Evolutionary conservation across 352 stramenopile genomes (phyloP).

Genomic region (Pythium utonaiense): DNA sequence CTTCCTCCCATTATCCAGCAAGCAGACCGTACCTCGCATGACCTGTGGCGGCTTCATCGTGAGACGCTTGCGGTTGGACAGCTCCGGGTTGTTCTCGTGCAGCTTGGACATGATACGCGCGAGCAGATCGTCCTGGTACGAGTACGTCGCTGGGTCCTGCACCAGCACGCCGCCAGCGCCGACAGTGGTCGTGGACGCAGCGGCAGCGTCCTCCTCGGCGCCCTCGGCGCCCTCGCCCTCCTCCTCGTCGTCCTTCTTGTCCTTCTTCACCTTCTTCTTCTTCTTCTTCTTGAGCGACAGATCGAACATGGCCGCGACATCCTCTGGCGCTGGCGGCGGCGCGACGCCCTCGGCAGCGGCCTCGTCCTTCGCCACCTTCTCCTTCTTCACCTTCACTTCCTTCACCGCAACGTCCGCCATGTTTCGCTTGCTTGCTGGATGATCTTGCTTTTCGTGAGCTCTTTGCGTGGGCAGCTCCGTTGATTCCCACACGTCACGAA

Average conservation of each 20-base stretch:
- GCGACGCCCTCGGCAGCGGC: conserved; percentile 37
- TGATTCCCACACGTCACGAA: conserved; percentile 6
- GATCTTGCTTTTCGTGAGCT: background rate
- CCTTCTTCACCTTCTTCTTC: conserved; percentile 89
- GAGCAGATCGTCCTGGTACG: conserved; percentile 94
- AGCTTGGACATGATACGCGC: conserved; percentile 93
- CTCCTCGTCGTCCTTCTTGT: conserved; percentile 37
- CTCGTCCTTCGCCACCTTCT: conserved; percentile 31
- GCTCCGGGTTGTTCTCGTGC: conserved; percentile 95
- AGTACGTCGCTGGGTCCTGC: conserved; percentile 91
- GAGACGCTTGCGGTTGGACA: conserved; percentile 94
- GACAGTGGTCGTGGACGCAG: conserved; percentile 25
- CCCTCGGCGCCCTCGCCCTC: conserved; percentile 24
- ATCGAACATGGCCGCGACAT: conserved; percentile 90
- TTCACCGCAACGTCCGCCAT: conserved; percentile 63
- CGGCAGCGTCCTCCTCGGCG: conserved; percentile 29
- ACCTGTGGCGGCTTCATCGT: conserved; percentile 90
- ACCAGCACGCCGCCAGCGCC: conserved; percentile 42
- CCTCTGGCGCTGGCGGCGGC: conserved; percentile 60
- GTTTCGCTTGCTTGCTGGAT: too few relatives aligned
- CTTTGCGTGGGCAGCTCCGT: background rate
- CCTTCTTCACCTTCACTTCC: conserved; percentile 31
- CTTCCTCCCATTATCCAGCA: background rate
- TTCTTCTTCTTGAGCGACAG: conserved; percentile 91
- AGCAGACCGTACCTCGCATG: conserved; percentile 47